Evolutionary conservation across 2,329 filamentous ascomycete genomes (phyloP), one percentile per base, ranked within the genome.

Genomic region (Arthrobotrys entomopaga): DNA sequence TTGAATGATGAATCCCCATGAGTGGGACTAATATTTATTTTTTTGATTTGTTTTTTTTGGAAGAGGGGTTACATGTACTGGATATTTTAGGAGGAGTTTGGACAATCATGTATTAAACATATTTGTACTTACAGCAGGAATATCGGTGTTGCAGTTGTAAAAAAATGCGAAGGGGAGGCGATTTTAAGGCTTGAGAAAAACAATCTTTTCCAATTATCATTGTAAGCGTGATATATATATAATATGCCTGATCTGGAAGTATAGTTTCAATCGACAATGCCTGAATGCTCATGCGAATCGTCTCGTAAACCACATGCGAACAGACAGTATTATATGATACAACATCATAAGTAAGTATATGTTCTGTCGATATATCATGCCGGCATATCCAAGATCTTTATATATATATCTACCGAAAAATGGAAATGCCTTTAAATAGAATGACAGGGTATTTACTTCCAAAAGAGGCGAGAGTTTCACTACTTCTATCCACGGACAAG

Each of bases 1-100:
- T 10, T 34, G 7, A 34, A 19, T 40, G 20, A n/a, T 40, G 34
- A 38, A 13, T 6, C n/a, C n/a, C 10, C 5, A 34, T 34, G 29
- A 38, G 53, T 57, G 53, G 53, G 53, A 42, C 16, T 43, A 57
- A 57, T 57, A 34, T 34, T 34, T 40, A 13, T n/a, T 10, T n/a
- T 10, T 40, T 38, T 7, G 42, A 38, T 57, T 57, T 43, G 34
- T 42, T 57, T 57, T 20, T 54, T 57, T 20, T 54, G 22, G 38
- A 22, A 24, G 43, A 15, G n/a, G 22, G n/a, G 7, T 34, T 42
- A 43, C 43, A 43, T 57, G 34, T 57, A 26, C 24, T 40, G 42
- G 19, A 16, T n/a, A 16, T 8, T n/a, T 57, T 43, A 15, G 34
- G 10, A 10, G 29, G 10, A n/a, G 53, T 24, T 57, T 16, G 46